These are phyloP conservation scores for Penicillium atrosanguineum DNA, from an alignment of 495 filamentous ascomycete genomes.

Conservation along the genomic window DNA sequence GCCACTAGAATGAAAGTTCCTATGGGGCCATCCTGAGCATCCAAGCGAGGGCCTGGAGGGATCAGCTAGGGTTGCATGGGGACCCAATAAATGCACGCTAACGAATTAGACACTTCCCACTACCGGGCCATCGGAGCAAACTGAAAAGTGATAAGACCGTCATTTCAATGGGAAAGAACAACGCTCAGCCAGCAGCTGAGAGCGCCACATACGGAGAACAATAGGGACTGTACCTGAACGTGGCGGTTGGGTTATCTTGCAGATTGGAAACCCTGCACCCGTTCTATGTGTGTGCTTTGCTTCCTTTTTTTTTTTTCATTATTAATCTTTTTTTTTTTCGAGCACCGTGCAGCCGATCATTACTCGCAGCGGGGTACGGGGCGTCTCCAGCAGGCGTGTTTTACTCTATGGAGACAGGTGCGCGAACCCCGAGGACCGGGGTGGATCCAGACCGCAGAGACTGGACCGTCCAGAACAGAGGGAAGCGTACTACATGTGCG, in stretches of 20 bases:
- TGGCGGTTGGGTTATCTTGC: not conserved
- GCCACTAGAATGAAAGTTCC: slow-evolving; percentile 4
- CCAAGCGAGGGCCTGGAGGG: not conserved
- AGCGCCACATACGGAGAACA: not conserved
- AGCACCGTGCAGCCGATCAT: slow-evolving; percentile 15
- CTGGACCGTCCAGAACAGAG: slow-evolving; percentile 8
- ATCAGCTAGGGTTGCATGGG: not conserved
- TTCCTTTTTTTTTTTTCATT: slow-evolving; percentile 3
- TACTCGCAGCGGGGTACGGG: slow-evolving; percentile 12
- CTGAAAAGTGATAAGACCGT: not conserved
- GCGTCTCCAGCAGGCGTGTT: slow-evolving; percentile 1
- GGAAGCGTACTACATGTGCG: slow-evolving; percentile 6
- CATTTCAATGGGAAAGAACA: not conserved
- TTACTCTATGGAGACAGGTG: not conserved
- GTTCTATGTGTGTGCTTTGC: not conserved
- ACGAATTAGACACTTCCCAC: not conserved
- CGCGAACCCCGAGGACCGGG: slow-evolving; percentile 4
- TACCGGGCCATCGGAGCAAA: slow-evolving; percentile 3
- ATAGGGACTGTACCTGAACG: not conserved
- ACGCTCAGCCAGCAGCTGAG: not conserved
- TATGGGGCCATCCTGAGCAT: slow-evolving; percentile 4
- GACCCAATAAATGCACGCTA: slow-evolving; percentile 4
- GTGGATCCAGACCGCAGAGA: slow-evolving; percentile 7
- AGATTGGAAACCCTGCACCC: not conserved
- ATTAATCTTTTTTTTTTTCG: slow-evolving; percentile 5